These are phyloP conservation scores for Nitzschia putrida DNA, from an alignment of 108 stramenopile genomes.

Conservation along the genomic window DNA sequence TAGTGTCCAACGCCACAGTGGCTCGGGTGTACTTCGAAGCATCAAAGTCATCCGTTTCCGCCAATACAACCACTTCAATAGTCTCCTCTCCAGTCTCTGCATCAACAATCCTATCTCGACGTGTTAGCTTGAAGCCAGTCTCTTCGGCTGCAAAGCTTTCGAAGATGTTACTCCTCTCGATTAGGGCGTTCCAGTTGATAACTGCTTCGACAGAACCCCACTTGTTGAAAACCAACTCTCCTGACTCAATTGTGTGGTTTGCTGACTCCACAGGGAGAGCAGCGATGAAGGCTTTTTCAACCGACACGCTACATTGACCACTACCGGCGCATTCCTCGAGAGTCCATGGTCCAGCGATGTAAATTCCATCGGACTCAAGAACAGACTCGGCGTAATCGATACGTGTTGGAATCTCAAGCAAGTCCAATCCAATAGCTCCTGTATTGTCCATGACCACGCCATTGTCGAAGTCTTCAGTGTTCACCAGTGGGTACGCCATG, in stretches of 20 bases:
- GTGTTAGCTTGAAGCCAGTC: conserved; percentile 57
- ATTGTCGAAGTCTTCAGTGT: conserved; percentile 45
- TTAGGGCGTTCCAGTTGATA: conserved; percentile 42
- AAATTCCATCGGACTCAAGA: conserved; percentile 41
- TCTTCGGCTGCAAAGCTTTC: conserved; percentile 29
- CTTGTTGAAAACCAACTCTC: conserved; percentile 38
- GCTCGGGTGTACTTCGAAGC: neutral
- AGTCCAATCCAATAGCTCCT: conserved; percentile 35
- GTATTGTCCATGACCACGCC: conserved; percentile 32
- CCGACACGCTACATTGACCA: conserved; percentile 10
- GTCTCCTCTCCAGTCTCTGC: conserved; percentile 9
- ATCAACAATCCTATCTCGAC: conserved; percentile 36
- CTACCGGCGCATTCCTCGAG: conserved; percentile 33
- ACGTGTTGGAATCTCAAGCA: conserved; percentile 25
- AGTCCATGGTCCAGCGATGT: conserved; percentile 56
- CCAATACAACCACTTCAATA: neutral
- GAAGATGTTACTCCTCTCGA: conserved; percentile 45
- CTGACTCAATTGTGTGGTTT: conserved; percentile 42
- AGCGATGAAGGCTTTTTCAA: conserved; percentile 49
- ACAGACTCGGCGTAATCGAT: conserved; percentile 35
- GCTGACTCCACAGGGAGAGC: conserved; percentile 44
- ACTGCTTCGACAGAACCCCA: conserved; percentile 61
- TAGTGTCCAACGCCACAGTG: conserved; percentile 8
- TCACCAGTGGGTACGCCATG: conserved; percentile 36
- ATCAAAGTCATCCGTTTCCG: conserved; percentile 18